Evolutionary conservation across 2,329 filamentous ascomycete genomes (phyloP).

Genomic region (Akanthomyces lecanii): DNA sequence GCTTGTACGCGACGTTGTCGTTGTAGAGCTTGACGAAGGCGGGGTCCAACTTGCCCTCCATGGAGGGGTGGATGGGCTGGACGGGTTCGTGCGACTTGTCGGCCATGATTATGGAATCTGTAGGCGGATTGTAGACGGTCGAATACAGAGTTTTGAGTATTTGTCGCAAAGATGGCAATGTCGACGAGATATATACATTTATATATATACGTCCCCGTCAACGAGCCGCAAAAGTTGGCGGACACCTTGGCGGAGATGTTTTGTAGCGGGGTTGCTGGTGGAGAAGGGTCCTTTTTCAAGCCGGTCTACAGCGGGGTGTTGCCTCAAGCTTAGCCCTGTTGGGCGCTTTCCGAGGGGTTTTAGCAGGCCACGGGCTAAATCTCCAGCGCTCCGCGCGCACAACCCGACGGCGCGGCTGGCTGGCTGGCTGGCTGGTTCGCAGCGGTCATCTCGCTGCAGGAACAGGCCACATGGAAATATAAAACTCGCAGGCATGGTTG

Average conservation of each 20-base stretch:
- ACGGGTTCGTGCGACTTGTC: constrained; percentile 36
- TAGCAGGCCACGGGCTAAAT: too few species aligned
- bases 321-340: too few species aligned
- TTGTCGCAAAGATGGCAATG: background rate
- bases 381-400: background rate
- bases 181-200: background rate
- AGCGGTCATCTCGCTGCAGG: background rate
- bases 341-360: too few species aligned
- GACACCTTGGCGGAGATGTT: background rate
- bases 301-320: too few species aligned
- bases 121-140: background rate
- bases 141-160: background rate
- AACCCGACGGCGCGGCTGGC: constrained; percentile 5
- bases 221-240: background rate
- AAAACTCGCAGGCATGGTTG: background rate
- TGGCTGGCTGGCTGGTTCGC: background rate
- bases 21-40: constrained; percentile 46
- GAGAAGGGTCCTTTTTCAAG: too few species aligned
- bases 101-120: constrained; percentile 15
- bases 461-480: background rate
- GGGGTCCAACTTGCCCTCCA: constrained; percentile 43
- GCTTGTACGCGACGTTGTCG: constrained; percentile 38
- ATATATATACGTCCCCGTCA: background rate
- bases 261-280: background rate
- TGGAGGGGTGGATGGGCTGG: constrained; percentile 45